Evolutionary conservation across 306 rosid genomes (phyloP).

Genomic region (Geum urbanum): DNA sequence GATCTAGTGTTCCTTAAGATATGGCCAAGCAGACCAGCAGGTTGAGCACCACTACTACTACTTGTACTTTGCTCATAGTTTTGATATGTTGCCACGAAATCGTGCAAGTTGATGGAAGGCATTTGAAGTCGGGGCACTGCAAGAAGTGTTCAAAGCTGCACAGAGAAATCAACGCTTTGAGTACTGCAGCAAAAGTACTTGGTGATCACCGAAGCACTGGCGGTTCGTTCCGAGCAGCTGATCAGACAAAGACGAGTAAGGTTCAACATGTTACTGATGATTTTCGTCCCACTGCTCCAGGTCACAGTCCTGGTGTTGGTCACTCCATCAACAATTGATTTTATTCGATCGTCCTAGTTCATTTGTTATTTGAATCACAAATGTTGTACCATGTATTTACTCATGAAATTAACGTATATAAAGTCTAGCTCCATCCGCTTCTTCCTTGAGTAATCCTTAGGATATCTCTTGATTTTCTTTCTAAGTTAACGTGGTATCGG

Average conservation of each 20-base stretch:
- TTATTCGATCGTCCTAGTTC: neutral
- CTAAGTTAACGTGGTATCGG: too few relatives aligned
- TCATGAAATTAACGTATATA: neutral
- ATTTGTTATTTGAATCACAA: neutral
- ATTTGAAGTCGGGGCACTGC: slow-evolving; percentile 27
- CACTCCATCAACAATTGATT: slow-evolving; percentile 38
- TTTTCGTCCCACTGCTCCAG: slow-evolving; percentile 49
- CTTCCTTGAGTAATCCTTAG: too few relatives aligned
- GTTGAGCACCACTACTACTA: neutral
- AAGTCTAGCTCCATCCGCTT: neutral
- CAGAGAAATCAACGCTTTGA: neutral
- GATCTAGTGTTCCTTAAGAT: neutral
- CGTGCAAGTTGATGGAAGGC: slow-evolving; percentile 41
- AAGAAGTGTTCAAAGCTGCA: slow-evolving; percentile 23
- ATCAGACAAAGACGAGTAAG: slow-evolving; percentile 20
- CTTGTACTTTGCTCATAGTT: slow-evolving; percentile 32
- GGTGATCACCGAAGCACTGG: neutral
- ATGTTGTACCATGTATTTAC: neutral
- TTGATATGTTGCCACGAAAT: slow-evolving; percentile 35
- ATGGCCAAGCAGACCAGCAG: slow-evolving; percentile 30
- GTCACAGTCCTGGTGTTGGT: slow-evolving; percentile 53
- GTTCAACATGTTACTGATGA: slow-evolving; percentile 20
- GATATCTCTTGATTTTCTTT: too few relatives aligned
- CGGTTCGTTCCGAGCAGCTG: neutral
- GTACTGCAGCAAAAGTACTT: neutral